phyloP scores from a whole-genome alignment of 805 yeast species.

The Maudiozyma pseudohumilis region DNA sequence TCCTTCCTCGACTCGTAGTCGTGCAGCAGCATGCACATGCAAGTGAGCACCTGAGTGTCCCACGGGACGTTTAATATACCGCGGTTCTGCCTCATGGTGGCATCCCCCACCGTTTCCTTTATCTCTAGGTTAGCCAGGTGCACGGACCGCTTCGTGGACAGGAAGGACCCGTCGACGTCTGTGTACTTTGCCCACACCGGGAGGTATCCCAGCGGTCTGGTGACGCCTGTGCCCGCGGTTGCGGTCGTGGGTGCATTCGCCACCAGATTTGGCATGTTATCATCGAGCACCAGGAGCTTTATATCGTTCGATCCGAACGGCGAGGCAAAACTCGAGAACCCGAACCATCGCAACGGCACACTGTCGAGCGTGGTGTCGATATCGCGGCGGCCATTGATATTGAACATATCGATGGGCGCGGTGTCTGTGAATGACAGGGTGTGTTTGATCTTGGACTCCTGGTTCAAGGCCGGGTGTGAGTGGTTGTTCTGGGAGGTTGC shows the following conservation, averaged over 20 bases:
- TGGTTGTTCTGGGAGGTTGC: conserved; percentile 12
- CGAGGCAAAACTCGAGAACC: conserved; percentile 30
- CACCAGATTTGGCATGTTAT: conserved; percentile 26
- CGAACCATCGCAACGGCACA: conserved; percentile 33
- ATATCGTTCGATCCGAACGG: conserved; percentile 29
- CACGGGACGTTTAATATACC: conserved; percentile 18
- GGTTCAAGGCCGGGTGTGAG: conserved; percentile 2
- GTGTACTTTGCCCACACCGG: conserved; percentile 27
- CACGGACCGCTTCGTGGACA: conserved; percentile 22
- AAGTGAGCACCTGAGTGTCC: conserved; percentile 23
- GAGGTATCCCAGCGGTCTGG: conserved; percentile 16
- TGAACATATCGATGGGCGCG: conserved; percentile 19
- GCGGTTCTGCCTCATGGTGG: not conserved
- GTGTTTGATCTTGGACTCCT: conserved; percentile 17
- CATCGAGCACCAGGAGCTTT: conserved; percentile 28
- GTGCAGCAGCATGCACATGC: conserved; percentile 28
- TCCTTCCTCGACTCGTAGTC: conserved; percentile 28
- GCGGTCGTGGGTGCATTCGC: not conserved
- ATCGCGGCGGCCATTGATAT: conserved; percentile 24
- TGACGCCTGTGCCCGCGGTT: not conserved
- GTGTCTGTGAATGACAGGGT: conserved; percentile 25
- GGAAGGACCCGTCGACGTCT: conserved; percentile 16
- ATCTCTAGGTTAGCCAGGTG: conserved; percentile 19
- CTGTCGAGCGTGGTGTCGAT: conserved; percentile 26
- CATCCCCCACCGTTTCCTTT: conserved; percentile 10